Conservation (phyloP, 805 yeast genomes). For the Wickerhamiella azymoides region DNA sequence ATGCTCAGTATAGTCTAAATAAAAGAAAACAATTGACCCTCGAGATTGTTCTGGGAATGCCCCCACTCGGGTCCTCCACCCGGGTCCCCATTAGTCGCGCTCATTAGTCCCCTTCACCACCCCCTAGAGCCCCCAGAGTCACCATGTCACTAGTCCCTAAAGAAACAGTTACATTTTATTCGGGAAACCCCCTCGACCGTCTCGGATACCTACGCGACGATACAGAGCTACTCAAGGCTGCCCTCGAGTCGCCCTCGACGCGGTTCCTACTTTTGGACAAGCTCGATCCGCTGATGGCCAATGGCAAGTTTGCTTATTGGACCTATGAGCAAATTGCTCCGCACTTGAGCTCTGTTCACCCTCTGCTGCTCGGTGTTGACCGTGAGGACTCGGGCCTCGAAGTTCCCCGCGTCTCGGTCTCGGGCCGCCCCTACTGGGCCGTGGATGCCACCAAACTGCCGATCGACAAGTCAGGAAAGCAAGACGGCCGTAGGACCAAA, state of each 20-base stretch:
- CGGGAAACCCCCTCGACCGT: slow-evolving; percentile 45
- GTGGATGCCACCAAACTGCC: slow-evolving; percentile 15
- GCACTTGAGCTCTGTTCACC: neutral
- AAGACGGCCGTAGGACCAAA: slow-evolving; percentile 5
- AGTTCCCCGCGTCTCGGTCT: slow-evolving; percentile 6
- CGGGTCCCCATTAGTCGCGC: too few relatives aligned
- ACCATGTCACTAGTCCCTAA: too few relatives aligned
- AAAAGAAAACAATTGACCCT: too few relatives aligned
- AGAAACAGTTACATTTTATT: slow-evolving; percentile 26
- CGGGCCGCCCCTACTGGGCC: slow-evolving; percentile 3
- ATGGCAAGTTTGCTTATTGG: neutral
- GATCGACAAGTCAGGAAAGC: too few relatives aligned
- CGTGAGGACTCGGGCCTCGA: neutral
- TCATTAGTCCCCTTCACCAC: too few relatives aligned
- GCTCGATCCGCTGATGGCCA: slow-evolving; percentile 19
- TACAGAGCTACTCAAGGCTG: slow-evolving; percentile 34
- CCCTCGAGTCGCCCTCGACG: slow-evolving; percentile 34
- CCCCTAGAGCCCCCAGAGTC: too few relatives aligned
- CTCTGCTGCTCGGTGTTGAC: slow-evolving; percentile 4
- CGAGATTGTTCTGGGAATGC: too few relatives aligned
- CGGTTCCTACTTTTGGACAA: slow-evolving; percentile 33
- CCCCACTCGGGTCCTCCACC: too few relatives aligned
- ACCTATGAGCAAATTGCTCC: neutral
- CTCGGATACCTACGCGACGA: slow-evolving; percentile 51
- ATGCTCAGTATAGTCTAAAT: too few relatives aligned